phyloP scores from a whole-genome alignment of 2,329 filamentous ascomycete species.

The Neofusicoccum parvum region DNA sequence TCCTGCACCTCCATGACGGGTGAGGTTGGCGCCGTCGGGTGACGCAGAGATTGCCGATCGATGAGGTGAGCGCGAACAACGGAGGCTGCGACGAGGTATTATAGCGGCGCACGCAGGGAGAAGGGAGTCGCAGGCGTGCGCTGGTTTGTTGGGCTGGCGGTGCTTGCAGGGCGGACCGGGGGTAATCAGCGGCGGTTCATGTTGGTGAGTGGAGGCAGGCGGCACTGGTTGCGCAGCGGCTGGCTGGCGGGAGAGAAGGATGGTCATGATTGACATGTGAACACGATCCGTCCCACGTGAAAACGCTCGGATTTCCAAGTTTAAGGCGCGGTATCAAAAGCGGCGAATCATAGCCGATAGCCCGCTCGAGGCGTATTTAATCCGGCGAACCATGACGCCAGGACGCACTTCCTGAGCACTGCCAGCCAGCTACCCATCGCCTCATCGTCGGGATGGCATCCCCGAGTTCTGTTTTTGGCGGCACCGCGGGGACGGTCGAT shows the following conservation, averaged over 20 bases:
- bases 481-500: not conserved
- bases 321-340: not conserved
- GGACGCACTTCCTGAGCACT: not conserved
- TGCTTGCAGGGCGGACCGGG: not conserved
- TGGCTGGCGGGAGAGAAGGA: not conserved
- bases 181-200: constrained; percentile 1
- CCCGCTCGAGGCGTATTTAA: not conserved
- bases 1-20: constrained; percentile 31
- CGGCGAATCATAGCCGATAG: too few relatives aligned
- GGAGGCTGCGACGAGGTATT: not conserved
- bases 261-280: constrained; percentile 13
- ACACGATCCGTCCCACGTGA: constrained; percentile 5
- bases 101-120: not conserved
- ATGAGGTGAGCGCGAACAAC: not conserved
- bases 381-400: not conserved
- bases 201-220: constrained; percentile 7
- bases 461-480: constrained; percentile 1
- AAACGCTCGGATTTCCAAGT: not conserved
- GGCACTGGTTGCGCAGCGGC: constrained; percentile 1
- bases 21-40: constrained; percentile 17
- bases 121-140: not conserved
- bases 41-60: constrained; percentile 20
- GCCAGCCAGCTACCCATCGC: not conserved
- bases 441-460: not conserved
- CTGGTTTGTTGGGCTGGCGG: not conserved